Base-by-base conservation (phyloP, 352 stramenopile species). In the Phytopythium montanum region DNA sequence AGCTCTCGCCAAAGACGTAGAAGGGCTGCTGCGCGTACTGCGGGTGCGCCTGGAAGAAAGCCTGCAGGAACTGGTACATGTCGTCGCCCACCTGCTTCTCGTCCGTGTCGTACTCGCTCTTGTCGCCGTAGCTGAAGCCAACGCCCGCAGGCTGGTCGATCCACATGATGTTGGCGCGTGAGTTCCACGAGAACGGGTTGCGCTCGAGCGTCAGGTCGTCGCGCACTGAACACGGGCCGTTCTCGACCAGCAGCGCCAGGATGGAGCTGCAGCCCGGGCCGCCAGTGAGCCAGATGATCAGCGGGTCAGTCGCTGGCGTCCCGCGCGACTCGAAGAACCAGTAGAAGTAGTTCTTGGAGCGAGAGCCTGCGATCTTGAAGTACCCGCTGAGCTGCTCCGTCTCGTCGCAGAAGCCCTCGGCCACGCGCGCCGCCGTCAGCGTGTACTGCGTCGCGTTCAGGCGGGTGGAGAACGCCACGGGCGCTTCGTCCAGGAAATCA, bases 201-300 rank as follows among this genome's bases (percentile, higher is more conserved):
- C 76, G 63, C 38, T 84, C 81, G 12, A 95, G 95, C 26, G 73
- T 81, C 34, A 96, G 77, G 73, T 98, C 94, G 5, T 87, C 64
- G 57, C 97, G 97, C 29, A 99, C 86, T 6, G 62, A 83, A 69
- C 96, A 99, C 6, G 97, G 97, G 2, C 97, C 97, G 70, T 99
- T 99, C 73, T 99, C 96, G 8, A 81, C 80, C 23, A 99, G 79
- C 26, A 99, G 70, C 48, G 93, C 96, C 42, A 99, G 67, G 42
- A 94, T 94, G 26, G 83, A 97, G 52, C 84, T 97, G 74, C 95
- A 99, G 7, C 96, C 96, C 0, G 96, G 96, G 1, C 96, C 96
- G 21, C 96, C 97, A n/a, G 91, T 99, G 56, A 99, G 84, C 97
- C 97, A 99, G 19, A 99, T 85, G 46, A 99, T 79, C 36, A 99